These are phyloP conservation scores for Pilobolus umbonatus DNA, from an alignment of 192 early-diverging fungal genomes.

Conservation along the genomic window DNA sequence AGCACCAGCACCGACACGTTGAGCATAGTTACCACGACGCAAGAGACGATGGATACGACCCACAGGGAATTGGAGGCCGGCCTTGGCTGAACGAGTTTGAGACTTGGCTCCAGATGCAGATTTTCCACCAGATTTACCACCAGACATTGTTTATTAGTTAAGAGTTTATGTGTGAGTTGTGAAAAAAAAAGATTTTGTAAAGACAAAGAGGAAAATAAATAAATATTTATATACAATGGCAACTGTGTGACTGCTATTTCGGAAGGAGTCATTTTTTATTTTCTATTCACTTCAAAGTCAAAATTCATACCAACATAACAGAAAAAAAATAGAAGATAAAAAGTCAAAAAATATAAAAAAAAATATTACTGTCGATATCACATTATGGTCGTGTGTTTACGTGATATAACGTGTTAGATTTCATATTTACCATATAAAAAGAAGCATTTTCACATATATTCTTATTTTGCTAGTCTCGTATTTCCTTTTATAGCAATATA, in stretches of 20 bases:
- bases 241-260: too few species aligned
- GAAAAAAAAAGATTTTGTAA: slow-evolving; percentile 9
- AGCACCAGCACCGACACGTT: slow-evolving; percentile 82
- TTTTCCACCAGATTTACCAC: slow-evolving; percentile 73
- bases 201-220: not conserved
- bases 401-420: not conserved
- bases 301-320: not conserved
- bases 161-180: slow-evolving; percentile 5
- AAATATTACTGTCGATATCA: not conserved
- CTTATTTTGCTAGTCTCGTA: too few species aligned
- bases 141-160: slow-evolving; percentile 47
- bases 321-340: not conserved
- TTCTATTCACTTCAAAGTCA: too few species aligned
- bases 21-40: slow-evolving; percentile 21
- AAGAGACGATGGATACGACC: slow-evolving; percentile 43
- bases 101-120: slow-evolving; percentile 58
- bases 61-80: slow-evolving; percentile 89
- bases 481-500: not conserved
- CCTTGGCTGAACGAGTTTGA: slow-evolving; percentile 72
- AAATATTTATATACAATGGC: not conserved
- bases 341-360: not conserved
- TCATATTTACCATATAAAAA: not conserved
- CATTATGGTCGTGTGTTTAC: not conserved
- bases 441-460: too few species aligned
- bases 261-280: too few species aligned